Evolutionary conservation across 306 rosid species (phyloP), one percentile per base, ranked within the genome.

Genomic region (Sophora flavescens): DNA sequence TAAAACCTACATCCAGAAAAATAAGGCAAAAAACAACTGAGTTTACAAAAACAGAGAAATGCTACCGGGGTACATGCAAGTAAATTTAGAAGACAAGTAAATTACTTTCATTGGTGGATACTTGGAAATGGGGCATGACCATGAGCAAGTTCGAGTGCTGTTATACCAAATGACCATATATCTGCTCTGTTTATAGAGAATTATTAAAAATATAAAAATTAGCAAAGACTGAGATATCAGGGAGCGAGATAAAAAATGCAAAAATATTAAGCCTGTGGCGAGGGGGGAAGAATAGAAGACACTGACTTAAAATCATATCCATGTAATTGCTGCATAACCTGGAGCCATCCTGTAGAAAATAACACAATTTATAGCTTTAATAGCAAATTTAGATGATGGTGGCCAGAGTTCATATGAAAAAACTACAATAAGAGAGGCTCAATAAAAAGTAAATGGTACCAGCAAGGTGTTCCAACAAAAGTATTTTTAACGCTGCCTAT

Each of bases 401-500:
- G 59, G 53, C 26, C 56, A 78, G 42, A 70, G 53, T 59, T 72
- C 45, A 50, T 33, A 48, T 38, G 8, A 61, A 35, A n/a, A 75
- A 47, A 22, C 53, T 36, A 75, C 51, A 36, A 78, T 39, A 38
- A 50, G 59, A 36, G 47, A 79, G 50, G 61, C 69, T 52, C 44
- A 16, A 80, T 39, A 77, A 52, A 78, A 63, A 75, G 48, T 36
- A 68, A 68, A 84, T 62, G 64, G 39, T 89, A 94, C 98, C 98
- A 94, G 93, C 98, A 94, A 61, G 98, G 98, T 79, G 98, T 94
- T 80, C 98, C 98, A 76, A 94, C 98, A 88, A 94, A 91, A 81
- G 98, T 92, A 79, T 94, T 92, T 87, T 96, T 90, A 87, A 8
- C 96, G 94, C 73, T 90, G 98, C 84, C 98, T 85, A 54, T 94